A percentile compares a stretch with the other conserved stretches of the same genome.
phyloP scores from a whole-genome alignment of 495 filamentous ascomycete species.

The Xylaria grammica region DNA sequence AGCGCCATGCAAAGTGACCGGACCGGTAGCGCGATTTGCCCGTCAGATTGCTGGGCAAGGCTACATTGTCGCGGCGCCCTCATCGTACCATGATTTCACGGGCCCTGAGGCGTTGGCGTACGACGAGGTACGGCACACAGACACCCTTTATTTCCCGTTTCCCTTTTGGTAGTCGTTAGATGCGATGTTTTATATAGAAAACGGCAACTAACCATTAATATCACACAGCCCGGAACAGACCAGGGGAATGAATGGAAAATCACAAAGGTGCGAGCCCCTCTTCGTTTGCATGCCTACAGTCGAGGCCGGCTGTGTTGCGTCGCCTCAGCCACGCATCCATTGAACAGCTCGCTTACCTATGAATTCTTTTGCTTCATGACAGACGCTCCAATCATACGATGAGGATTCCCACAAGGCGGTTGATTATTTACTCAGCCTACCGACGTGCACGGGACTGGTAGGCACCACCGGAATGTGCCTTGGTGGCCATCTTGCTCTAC shows the following conservation, averaged over 20 bases:
- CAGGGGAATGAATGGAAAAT: conserved; percentile 86
- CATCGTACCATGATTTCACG: conserved; percentile 91
- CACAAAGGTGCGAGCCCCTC: too few species aligned
- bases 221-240: conserved; percentile 72
- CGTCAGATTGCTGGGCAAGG: conserved; percentile 92
- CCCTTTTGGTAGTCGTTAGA: background rate
- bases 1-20: conserved; percentile 67
- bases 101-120: conserved; percentile 84
- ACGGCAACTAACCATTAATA: background rate
- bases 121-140: conserved; percentile 55
- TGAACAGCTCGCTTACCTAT: conserved; percentile 18
- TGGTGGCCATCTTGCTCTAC: conserved; percentile 86
- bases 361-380: background rate
- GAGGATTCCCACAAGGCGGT: conserved; percentile 81
- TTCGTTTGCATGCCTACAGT: too few species aligned
- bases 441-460: conserved; percentile 83
- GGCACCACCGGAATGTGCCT: conserved; percentile 95
- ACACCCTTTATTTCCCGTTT: background rate
- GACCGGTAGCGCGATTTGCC: conserved; percentile 88
- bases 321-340: background rate
- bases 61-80: conserved; percentile 90
- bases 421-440: conserved; percentile 71
- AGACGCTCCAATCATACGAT: conserved; percentile 88
- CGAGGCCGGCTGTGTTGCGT: conserved; percentile 12
- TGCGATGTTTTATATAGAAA: background rate